These are phyloP conservation scores for Aaosphaeria pasadenensis DNA, from an alignment of 2,329 filamentous ascomycete species.

Conservation along the genomic window DNA sequence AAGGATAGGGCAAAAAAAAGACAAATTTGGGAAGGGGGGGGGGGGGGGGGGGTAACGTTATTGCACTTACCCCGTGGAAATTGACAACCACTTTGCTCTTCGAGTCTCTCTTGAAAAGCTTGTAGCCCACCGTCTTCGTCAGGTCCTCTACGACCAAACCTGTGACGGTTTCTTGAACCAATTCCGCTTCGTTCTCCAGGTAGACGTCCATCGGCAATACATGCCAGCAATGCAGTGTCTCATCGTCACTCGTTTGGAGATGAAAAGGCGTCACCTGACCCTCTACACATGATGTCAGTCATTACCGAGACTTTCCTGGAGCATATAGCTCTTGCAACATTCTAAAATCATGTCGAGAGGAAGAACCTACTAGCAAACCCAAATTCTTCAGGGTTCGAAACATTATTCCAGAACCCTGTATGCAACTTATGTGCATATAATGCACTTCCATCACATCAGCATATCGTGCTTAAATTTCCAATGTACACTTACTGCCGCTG, in stretches of 20 bases:
- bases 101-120: conserved; percentile 49
- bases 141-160: conserved; percentile 44
- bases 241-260: conserved; percentile 69
- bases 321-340: neutral
- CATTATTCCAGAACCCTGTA: conserved; percentile 67
- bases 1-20: conserved; percentile 1
- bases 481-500: conserved; percentile 70
- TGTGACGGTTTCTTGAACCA: conserved; percentile 41
- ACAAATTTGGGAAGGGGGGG: conserved; percentile 1
- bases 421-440: conserved; percentile 82
- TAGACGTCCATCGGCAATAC: conserved; percentile 78
- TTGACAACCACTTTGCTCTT: conserved; percentile 55
- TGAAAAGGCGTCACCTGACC: conserved; percentile 88
- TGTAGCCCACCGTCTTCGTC: conserved; percentile 48
- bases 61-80: conserved; percentile 59
- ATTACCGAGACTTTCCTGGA: neutral
- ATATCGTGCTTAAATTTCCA: neutral
- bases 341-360: neutral
- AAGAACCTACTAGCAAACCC: conserved; percentile 70
- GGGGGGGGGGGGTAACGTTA: neutral
- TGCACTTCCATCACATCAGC: conserved; percentile 51
- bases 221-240: conserved; percentile 86
- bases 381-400: conserved; percentile 75
- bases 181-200: conserved; percentile 62
- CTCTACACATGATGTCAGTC: conserved; percentile 46